Evolutionary conservation across 2,329 filamentous ascomycete genomes (phyloP), one percentile per base, ranked within the genome.

Genomic region (Arthrobotrys sinensis): DNA sequence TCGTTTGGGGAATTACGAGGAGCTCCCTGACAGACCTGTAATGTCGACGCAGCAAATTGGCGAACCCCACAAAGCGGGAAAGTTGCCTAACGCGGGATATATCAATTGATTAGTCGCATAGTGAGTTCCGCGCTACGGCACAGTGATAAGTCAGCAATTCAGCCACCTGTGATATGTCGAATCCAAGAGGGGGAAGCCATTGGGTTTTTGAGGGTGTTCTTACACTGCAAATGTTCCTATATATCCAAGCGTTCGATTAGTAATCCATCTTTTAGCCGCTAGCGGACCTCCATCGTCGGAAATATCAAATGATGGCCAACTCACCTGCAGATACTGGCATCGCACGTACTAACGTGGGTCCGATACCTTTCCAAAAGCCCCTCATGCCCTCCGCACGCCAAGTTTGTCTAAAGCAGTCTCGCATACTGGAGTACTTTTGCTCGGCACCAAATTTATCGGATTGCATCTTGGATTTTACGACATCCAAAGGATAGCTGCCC

Each of bases 401-500:
- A 1, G 92, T 96, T 87, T 97, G 90, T 76, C 87, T 88, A 85
- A 98, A 96, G 86, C 93, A 96, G 85, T 96, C 92, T 64, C 91
- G 89, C 95, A 97, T 97, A 70, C 87, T 91, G 84, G 86, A 89
- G 86, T 92, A 99, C 83, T 88, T 88, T 86, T 91, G 90, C 80
- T 88, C 86, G 60, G 84, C 79, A 3, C 83, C 85, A 83, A 97
- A 96, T 0, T 93, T 94, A 85, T 99, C 96, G 75, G 92, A 97
- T 89, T 99, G 96, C 95, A 98, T 97, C 89, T 97, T 98, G 86
- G 93, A 97, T 92, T 99, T 99, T 85, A 99, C 86, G 32, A 99
- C 95, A 85, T 99, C 96, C 80, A 99, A 92, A 21, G 96, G 96
- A 86, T 99, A 99, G 83, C 93, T 97, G 40, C 89, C 88, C 69